Evolutionary conservation across 2,329 filamentous ascomycete genomes (phyloP).

Genomic region (Coniochaeta ligniaria): DNA sequence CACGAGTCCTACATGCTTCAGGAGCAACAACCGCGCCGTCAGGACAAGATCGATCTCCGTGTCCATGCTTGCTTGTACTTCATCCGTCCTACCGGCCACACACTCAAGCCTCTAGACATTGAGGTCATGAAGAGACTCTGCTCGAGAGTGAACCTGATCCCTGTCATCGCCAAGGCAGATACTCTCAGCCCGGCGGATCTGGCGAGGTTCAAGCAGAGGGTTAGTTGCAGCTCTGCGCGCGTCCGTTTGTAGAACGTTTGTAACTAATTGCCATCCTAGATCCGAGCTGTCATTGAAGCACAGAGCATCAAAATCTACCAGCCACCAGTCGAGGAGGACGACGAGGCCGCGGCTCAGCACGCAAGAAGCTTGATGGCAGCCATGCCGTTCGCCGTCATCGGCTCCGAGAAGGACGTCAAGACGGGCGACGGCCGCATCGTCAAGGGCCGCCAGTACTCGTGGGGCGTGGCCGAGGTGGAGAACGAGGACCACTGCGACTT

Average conservation of each 20-base stretch:
- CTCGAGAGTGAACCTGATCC: slow-evolving; percentile 96
- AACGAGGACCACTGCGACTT: slow-evolving; percentile 99
- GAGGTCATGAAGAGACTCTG: slow-evolving; percentile 99
- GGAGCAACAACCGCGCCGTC: slow-evolving; percentile 96
- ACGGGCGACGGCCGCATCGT: slow-evolving; percentile 92
- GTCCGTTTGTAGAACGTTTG: not conserved
- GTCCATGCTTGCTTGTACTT: slow-evolving; percentile 99
- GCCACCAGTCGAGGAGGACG: slow-evolving; percentile 95
- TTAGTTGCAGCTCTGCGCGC: slow-evolving; percentile 37
- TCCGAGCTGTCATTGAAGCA: slow-evolving; percentile 90
- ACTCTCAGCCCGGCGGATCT: slow-evolving; percentile 91
- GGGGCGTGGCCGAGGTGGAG: slow-evolving; percentile 98
- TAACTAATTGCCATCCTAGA: slow-evolving; percentile 41
- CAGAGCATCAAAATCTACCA: slow-evolving; percentile 99
- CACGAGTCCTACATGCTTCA: slow-evolving; percentile 99
- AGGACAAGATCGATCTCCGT: slow-evolving; percentile 98
- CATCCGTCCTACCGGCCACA: slow-evolving; percentile 97
- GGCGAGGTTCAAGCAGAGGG: slow-evolving; percentile 89
- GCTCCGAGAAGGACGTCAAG: slow-evolving; percentile 98
- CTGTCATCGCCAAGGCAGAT: slow-evolving; percentile 97
- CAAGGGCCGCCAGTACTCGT: slow-evolving; percentile 98
- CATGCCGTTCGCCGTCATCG: slow-evolving; percentile 98
- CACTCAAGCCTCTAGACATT: slow-evolving; percentile 95
- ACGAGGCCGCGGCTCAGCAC: slow-evolving; percentile 91
- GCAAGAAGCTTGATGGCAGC: slow-evolving; percentile 90